Conservation (phyloP, 192 early-diverging fungal species). For the Coemansia sp. region DNA sequence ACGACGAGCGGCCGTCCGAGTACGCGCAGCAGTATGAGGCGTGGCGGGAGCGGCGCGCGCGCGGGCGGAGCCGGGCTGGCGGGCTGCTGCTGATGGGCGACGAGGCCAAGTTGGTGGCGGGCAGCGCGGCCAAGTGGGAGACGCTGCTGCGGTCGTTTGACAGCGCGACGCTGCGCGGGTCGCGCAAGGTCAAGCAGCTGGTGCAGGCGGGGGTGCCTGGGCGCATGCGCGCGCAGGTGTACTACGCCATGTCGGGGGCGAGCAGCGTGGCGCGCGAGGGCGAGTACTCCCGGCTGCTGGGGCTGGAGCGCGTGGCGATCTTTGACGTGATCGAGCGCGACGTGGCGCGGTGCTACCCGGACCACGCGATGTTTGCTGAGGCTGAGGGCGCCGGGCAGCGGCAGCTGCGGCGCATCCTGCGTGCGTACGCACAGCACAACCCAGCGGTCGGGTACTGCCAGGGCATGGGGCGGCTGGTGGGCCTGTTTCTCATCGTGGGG, state of each 20-base stretch:
- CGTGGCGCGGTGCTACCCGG: slow-evolving; percentile 86
- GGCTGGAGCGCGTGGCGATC: slow-evolving; percentile 53
- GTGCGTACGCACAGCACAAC: slow-evolving; percentile 90
- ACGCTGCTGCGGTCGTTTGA: slow-evolving; percentile 45
- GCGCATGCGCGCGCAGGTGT: slow-evolving; percentile 34
- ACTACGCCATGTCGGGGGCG: slow-evolving; percentile 46
- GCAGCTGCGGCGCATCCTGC: slow-evolving; percentile 77
- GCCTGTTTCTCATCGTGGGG: slow-evolving; percentile 85
- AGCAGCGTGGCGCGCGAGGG: slow-evolving; percentile 10
- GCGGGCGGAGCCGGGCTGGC: neutral
- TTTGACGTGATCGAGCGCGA: slow-evolving; percentile 94
- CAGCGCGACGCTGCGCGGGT: slow-evolving; percentile 31
- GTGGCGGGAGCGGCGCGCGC: slow-evolving; percentile 21
- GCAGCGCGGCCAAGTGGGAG: slow-evolving; percentile 38
- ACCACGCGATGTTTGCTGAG: slow-evolving; percentile 80
- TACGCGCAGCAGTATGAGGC: slow-evolving; percentile 33
- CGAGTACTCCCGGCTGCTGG: slow-evolving; percentile 38
- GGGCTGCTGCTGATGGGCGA: neutral
- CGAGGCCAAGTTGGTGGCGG: slow-evolving; percentile 5
- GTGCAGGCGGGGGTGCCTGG: slow-evolving; percentile 46
- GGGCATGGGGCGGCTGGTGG: slow-evolving; percentile 93
- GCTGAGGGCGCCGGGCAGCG: slow-evolving; percentile 71
- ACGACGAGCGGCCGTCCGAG: slow-evolving; percentile 19
- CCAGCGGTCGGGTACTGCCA: slow-evolving; percentile 90
- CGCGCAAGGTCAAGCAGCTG: slow-evolving; percentile 55